Base-by-base conservation (phyloP, 73 alveolate genomes). In the Urostyla sp. region DNA sequence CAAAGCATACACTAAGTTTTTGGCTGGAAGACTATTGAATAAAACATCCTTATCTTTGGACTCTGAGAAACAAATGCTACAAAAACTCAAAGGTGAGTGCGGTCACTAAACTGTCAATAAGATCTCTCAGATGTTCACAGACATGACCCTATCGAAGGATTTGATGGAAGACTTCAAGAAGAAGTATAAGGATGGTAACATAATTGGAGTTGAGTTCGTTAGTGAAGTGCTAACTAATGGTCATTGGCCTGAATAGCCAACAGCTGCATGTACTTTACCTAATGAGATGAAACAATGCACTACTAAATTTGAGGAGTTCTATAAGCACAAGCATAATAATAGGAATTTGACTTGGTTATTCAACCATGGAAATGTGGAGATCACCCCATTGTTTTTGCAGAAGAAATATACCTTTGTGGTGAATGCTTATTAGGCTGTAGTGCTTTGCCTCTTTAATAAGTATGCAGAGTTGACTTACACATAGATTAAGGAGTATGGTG, bases 81-180 rank as follows among this genome's bases (percentile, higher is more conserved):
- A 94, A 8, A 94, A 94, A 55, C 84, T 94, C 20, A 88, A 88
- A 67, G 91, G 86, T 37, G 98, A 94, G 67, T 85, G 94, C 34
- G 98, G 98, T 30, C 84, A 72, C 36, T 45, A 77, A 40, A 80
- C 90, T 38, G 95, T 94, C 48, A 84, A 66, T 58, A 85, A 84
- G 69, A 83, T 92, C 49, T 72, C 93, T 16, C 82, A 84, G 67
- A 94, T 94, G 98, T 88, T 88, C 73, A 81, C 82, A 15, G 98
- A 94, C 72, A 91, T 90, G 86, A 95, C 81, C 35, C 55, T 76
- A 11, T 80, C 92, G 35, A 87, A 80, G 82, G 72, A 63, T 23
- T 32, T 81, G 15, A 85, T 89, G 96, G 38, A 67, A 1, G 96
- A 89, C 37, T 89, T 89, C 80, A 85, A 89, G 75, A 31, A 31